Conservation (phyloP, 2,329 filamentous ascomycete genomes). For the Diaporthe australafricana region DNA sequence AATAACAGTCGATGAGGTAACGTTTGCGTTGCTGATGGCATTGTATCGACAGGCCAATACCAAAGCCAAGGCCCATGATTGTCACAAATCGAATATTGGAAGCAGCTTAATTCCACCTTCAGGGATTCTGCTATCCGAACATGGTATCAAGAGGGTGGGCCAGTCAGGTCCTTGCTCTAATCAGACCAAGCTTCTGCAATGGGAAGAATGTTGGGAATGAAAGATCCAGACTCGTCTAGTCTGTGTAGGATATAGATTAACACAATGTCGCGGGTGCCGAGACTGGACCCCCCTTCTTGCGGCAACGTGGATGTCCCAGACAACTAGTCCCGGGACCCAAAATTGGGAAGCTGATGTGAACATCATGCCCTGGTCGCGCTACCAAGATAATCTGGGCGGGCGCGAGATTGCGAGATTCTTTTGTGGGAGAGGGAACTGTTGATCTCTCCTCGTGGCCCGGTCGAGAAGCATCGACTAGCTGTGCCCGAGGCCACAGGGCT, state of each 20-base stretch:
- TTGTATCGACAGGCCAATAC: neutral
- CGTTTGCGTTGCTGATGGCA: neutral
- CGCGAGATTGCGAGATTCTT: neutral
- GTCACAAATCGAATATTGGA: neutral
- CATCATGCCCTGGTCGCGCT: constrained; percentile 1
- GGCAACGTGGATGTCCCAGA: constrained; percentile 4
- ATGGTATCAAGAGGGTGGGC: neutral
- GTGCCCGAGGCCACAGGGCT: neutral
- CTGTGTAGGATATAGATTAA: constrained; percentile 22
- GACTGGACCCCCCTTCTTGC: constrained; percentile 24
- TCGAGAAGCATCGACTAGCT: neutral
- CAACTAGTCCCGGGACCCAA: neutral
- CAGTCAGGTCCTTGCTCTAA: neutral
- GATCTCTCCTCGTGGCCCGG: neutral
- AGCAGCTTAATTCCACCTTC: neutral
- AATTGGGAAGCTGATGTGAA: neutral
- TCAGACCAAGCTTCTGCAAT: constrained; percentile 17
- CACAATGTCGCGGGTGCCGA: neutral
- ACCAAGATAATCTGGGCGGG: neutral
- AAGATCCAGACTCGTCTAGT: constrained; percentile 20
- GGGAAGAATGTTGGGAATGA: neutral
- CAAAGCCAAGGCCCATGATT: neutral
- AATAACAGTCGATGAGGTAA: neutral
- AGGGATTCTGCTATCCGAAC: constrained; percentile 2
- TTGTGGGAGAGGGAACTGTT: neutral